Base-by-base conservation (phyloP, 73 alveolate species). In the Chromera velia region DNA sequence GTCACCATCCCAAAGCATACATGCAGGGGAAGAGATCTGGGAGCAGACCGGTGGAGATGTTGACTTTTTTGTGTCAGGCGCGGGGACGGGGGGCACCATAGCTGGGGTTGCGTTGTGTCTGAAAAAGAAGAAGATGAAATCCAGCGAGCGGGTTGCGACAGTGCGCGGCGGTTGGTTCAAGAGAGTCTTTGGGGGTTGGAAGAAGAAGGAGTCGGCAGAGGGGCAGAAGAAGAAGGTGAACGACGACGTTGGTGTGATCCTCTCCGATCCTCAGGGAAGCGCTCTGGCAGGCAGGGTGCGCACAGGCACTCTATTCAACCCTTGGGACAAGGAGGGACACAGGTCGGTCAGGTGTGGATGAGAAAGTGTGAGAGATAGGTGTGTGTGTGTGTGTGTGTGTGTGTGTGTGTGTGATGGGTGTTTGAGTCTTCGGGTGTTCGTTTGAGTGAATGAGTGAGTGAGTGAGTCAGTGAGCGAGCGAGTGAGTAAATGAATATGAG, bases 81-180 rank as follows among this genome's bases (percentile, higher is more conserved):
- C 96, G 64, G 99, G 99, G 30, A 96, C 99, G 33, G 98, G 99
- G 46, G 99, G 99, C 13, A 91, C 98, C 19, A 85, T 94, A 45
- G 82, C 98, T 1, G 99, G 99, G 13, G 88, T 91, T 27, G 96
- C 94, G 32, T 92, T 92, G 88, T 90, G 90, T 80, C 90, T 96
- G 79, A 94, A 96, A 88, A 98, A 95, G n/a, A n/a, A n/a, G n/a
- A n/a, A n/a, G n/a, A n/a, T n/a, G n/a, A n/a, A n/a, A n/a, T n/a
- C n/a, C n/a, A n/a, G n/a, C n/a, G n/a, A n/a, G n/a, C n/a, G n/a
- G n/a, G n/a, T n/a, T n/a, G n/a, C n/a, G n/a, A n/a, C n/a, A n/a
- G n/a, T n/a, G n/a, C n/a, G n/a, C n/a, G n/a, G n/a, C n/a, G n/a
- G n/a, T n/a, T n/a, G 55, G 55, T 40, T 7, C 55, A 40, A 13